Base-by-base conservation (phyloP, 2,329 filamentous ascomycete genomes). In the Calonectria pteridis region DNA sequence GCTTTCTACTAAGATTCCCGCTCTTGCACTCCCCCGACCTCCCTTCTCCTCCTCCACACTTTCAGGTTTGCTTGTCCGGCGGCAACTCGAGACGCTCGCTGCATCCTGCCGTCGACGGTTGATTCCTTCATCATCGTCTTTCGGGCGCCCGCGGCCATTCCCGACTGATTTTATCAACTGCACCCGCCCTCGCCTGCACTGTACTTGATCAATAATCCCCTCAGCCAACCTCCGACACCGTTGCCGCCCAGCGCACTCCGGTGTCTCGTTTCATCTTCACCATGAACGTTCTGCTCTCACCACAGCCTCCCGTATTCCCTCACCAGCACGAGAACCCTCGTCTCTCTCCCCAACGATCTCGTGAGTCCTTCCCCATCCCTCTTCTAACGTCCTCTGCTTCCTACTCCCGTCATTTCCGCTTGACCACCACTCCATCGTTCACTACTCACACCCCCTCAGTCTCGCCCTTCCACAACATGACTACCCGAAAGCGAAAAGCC, bases 401-500 rank as follows among this genome's bases (percentile, higher is more conserved):
- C 29, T 33, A 23, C 31, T 46, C 16, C 49, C 26, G 10, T 69
- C 37, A 37, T 64, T 9, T 55, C 6, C 23, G 62, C 55, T 29
- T 9, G 20, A 50, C 64, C 29, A 35, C 49, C 59, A 20, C 65
- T 63, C 53, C 63, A 31, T 75, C 67, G 66, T 55, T 75, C 50
- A 69, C 63, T 75, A 69, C 80, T 82, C 67, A 82, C 76, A 62
- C 69, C 40, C 85, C 67, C 73, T 40, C 63, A 85, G 84, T 83
- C 62, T 82, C 84, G 76, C 88, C 90, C 11, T 88, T 90, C 78
- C 82, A 89, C 73, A 89, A 83, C 82, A 91, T 92, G 88, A 78
- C 84, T 23, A 87, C 84, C 79, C 88, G 90, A 78, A 98, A 98
- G 89, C 93, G 97, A 85, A 98, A 98, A 89, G 95, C 95, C 81